phyloP scores from a whole-genome alignment of 1,284 basidiomycete genomes.

The Ganoderma leucocontextum region DNA sequence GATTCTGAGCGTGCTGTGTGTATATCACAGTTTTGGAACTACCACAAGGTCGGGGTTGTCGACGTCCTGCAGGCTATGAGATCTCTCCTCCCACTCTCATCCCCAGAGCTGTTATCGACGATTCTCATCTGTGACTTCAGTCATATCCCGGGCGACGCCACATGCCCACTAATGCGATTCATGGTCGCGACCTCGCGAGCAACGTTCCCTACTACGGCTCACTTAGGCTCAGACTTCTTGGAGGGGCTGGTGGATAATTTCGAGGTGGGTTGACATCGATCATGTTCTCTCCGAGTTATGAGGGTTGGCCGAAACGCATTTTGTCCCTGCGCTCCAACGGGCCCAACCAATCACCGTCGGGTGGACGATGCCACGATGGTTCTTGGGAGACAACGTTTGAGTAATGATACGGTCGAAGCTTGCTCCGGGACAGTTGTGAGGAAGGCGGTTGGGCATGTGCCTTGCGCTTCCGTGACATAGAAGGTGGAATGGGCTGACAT shows the following conservation, averaged over 20 bases:
- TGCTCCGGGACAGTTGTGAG: neutral
- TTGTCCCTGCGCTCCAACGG: neutral
- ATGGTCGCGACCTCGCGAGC: neutral
- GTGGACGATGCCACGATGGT: neutral
- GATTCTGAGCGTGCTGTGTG: neutral
- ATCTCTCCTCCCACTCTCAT: neutral
- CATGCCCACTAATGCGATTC: neutral
- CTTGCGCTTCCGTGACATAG: neutral
- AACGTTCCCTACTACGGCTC: neutral
- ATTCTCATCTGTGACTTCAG: neutral
- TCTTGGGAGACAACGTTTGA: neutral
- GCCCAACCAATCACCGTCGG: neutral
- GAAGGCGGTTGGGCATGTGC: conserved; percentile 2
- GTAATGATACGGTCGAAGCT: neutral
- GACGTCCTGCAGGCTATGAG: no score
- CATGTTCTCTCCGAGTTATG: neutral
- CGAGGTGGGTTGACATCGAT: neutral
- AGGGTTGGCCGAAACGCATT: neutral
- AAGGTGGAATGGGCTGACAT: neutral
- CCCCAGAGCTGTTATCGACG: neutral
- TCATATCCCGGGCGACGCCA: no score
- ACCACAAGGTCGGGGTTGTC: no score
- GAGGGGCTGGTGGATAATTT: neutral
- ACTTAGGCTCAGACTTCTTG: neutral
- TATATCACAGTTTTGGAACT: neutral